These are phyloP conservation scores for Penicillium crystallinum DNA, from an alignment of 495 filamentous ascomycete species.

Conservation along the genomic window DNA sequence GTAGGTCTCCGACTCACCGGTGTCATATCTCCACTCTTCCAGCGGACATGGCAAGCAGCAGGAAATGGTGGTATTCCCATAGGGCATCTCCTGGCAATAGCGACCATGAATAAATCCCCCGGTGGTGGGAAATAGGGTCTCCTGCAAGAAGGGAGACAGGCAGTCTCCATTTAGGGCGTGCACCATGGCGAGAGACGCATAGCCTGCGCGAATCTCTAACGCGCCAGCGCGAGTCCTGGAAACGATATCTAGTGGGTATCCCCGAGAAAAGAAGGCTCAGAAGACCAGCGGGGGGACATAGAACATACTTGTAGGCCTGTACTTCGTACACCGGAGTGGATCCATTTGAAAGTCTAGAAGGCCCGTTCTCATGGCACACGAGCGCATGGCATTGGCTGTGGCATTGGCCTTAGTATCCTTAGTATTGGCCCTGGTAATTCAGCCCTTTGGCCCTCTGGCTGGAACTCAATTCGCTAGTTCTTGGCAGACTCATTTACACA, in stretches of 20 bases:
- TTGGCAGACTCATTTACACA: constrained; percentile 2
- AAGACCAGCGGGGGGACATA: not conserved
- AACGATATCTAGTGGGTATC: not conserved
- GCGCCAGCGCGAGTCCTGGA: constrained; percentile 24
- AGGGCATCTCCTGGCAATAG: constrained; percentile 51
- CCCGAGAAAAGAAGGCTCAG: not conserved
- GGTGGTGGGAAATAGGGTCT: constrained; percentile 48
- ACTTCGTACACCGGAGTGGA: too few relatives aligned
- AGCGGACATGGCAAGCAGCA: constrained; percentile 93
- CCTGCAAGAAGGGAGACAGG: constrained; percentile 59
- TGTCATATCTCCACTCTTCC: constrained; percentile 77
- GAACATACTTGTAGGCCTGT: not conserved
- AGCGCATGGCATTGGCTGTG: constrained; percentile 6
- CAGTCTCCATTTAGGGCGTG: constrained; percentile 45
- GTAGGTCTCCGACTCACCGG: constrained; percentile 43
- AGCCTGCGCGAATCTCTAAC: constrained; percentile 14
- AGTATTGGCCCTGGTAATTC: too few relatives aligned
- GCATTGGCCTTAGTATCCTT: not conserved
- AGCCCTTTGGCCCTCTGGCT: too few relatives aligned
- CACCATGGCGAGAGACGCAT: constrained; percentile 24
- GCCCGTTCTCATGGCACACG: constrained; percentile 6
- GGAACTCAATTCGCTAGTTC: constrained; percentile 2
- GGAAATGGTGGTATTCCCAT: constrained; percentile 31
- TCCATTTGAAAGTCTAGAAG: not conserved
- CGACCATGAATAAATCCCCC: constrained; percentile 67